Base-by-base conservation (phyloP, 1,139 yeast species). In the Kodamaea ohmeri region DNA sequence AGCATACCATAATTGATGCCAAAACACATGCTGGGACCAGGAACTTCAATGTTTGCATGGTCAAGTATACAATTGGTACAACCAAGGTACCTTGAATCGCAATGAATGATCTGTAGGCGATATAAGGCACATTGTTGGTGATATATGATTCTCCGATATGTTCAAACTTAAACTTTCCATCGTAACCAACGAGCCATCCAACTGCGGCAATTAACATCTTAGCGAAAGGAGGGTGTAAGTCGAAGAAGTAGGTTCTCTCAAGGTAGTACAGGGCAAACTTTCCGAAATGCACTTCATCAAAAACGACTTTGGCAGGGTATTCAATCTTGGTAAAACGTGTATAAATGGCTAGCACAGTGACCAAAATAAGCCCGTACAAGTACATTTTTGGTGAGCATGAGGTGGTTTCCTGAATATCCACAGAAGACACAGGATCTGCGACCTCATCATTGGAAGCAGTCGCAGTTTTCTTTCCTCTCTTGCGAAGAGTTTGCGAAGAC, bases 201-300 rank as follows among this genome's bases (percentile, higher is more conserved):
- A 83, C 92, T 44, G 80, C 76, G 0, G 97, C 98, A 63, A 89
- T 85, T 50, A 90, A 71, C 61, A 94, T 70, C 62, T 94, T 94
- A 36, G 97, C 98, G 63, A 94, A 84, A 14, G 98, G 99, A 27
- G 99, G 99, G 62, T 94, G 99, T 43, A 94, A 78, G 62, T 94
- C 99, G 59, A 94, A 92, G 61, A 88, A 94, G 61, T 86, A 87
- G 0, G 92, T 81, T 43, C 94, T 69, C 57, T 86, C 83, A 44
- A 87, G 63, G 59, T 87, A 87, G 57, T 86, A 88, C 13, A 95
- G 82, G 18, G 97, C 97, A 63, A 90, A 89, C 57, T 89, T 89
- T 32, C 98, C 98, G 56, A 92, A 92, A 62, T 92, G 98, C 22
- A 92, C 98, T 60, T 94, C 99, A 65, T 94, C 99, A 54, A 94